Percentiles rank a stretch among this genome's conserved stretches.
Evolutionary conservation across 371 early-diverging fungal species (phyloP).

Genomic region (Ordospora colligata): DNA sequence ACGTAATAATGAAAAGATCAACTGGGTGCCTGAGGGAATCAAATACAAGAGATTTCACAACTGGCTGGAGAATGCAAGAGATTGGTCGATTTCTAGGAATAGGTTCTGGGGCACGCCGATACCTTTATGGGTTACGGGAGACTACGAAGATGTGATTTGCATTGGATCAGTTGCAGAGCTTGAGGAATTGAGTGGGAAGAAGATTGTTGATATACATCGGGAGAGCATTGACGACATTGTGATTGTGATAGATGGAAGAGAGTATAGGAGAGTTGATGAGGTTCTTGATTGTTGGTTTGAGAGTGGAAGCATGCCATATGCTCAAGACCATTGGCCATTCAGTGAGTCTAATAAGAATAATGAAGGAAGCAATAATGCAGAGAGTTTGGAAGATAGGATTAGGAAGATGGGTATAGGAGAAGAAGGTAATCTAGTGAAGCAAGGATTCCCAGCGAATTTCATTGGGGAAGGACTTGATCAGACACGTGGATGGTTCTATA

Average conservation of each 20-base stretch:
- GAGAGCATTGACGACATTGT: constrained; percentile 89
- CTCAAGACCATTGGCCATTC: constrained; percentile 97
- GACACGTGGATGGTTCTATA: constrained; percentile 99
- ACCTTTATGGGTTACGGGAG: constrained; percentile 91
- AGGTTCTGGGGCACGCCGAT: constrained; percentile 99
- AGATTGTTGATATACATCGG: constrained; percentile 77
- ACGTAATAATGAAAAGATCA: constrained; percentile 75
- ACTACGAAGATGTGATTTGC: constrained; percentile 67
- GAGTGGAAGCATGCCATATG: constrained; percentile 96
- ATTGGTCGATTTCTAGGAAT: constrained; percentile 97
- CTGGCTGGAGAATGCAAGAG: constrained; percentile 93
- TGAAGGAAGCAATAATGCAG: constrained; percentile 59
- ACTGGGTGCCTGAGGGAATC: constrained; percentile 93
- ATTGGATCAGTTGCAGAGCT: constrained; percentile 88
- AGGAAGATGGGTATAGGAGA: constrained; percentile 66
- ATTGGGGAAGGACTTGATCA: constrained; percentile 99
- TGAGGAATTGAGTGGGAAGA: constrained; percentile 68
- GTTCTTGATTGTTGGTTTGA: constrained; percentile 99
- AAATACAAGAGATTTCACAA: constrained; percentile 93
- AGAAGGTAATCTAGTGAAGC: constrained; percentile 8
- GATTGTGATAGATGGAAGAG: constrained; percentile 71
- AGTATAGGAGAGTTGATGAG: constrained; percentile 81
- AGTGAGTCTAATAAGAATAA: not conserved
- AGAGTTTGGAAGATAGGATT: constrained; percentile 68
- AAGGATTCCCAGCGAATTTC: constrained; percentile 94